Percentiles rank a stretch among this genome's conserved stretches.
phyloP scores from a whole-genome alignment of 169 alveolate species.

The Plasmodium ovale region DNA sequence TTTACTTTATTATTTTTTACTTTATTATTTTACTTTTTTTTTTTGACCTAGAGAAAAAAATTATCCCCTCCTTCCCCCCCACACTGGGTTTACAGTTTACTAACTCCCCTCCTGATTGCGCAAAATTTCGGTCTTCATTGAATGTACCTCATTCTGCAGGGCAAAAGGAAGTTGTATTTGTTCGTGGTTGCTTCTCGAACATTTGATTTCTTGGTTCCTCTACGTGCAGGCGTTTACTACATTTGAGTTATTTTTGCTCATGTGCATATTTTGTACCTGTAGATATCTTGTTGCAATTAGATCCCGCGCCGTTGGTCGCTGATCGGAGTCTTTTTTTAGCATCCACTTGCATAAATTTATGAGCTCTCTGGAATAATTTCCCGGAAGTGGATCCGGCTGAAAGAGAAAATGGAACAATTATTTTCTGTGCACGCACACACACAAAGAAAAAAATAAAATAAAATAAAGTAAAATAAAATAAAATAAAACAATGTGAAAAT shows the following conservation, averaged over 20 bases:
- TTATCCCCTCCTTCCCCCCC: too few relatives aligned
- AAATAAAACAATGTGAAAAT: not conserved
- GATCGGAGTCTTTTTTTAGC: constrained; percentile 53
- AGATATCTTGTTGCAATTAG: constrained; percentile 55
- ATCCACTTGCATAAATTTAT: constrained; percentile 67
- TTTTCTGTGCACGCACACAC: too few relatives aligned
- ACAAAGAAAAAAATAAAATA: too few relatives aligned
- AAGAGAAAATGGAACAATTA: too few relatives aligned
- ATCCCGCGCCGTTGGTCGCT: constrained; percentile 69
- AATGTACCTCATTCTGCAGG: constrained; percentile 46
- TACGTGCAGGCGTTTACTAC: not conserved
- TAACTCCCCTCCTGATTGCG: too few relatives aligned
- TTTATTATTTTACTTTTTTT: too few relatives aligned
- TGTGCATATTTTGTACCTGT: constrained; percentile 23
- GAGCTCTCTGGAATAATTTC: constrained; percentile 43
- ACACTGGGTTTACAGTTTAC: too few relatives aligned
- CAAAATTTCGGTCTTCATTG: constrained; percentile 47
- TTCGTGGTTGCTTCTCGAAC: too few relatives aligned
- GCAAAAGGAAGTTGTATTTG: not conserved
- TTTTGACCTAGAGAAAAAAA: too few relatives aligned
- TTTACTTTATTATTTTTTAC: too few relatives aligned
- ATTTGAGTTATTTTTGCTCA: not conserved
- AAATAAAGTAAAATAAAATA: too few relatives aligned
- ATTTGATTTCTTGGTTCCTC: not conserved
- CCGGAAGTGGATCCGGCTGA: constrained; percentile 76